Evolutionary conservation across 768 basidiomycete genomes (phyloP).

Genomic region (Clitopilus passeckerianus): DNA sequence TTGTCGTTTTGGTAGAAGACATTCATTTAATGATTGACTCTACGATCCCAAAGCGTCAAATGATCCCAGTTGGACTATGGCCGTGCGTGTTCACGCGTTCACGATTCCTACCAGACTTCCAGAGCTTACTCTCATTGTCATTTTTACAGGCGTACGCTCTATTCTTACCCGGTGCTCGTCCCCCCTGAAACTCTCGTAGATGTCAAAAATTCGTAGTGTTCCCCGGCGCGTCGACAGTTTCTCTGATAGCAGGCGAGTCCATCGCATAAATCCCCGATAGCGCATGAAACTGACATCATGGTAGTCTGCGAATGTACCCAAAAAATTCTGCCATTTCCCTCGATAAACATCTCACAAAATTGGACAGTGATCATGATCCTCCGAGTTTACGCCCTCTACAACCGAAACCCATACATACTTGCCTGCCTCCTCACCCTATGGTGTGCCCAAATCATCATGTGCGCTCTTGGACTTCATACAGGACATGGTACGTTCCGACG

Average conservation of each 20-base stretch:
- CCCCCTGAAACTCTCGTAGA: slow-evolving; percentile 4
- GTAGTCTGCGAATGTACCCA: slow-evolving; percentile 18
- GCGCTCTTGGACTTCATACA: slow-evolving; percentile 14
- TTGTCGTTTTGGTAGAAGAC: not conserved
- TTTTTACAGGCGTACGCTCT: slow-evolving; percentile 3
- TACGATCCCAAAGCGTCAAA: slow-evolving; percentile 15
- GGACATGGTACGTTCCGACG: slow-evolving; percentile 18
- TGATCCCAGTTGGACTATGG: slow-evolving; percentile 15
- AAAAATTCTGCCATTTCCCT: not conserved
- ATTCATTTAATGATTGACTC: not conserved
- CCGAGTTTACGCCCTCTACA: slow-evolving; percentile 24
- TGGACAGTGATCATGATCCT: slow-evolving; percentile 25
- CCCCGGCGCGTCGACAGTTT: slow-evolving; percentile 21
- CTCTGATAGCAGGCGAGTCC: slow-evolving; percentile 17
- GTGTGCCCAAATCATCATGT: slow-evolving; percentile 18
- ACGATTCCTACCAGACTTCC: not conserved
- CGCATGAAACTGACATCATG: not conserved
- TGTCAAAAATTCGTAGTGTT: slow-evolving; percentile 21
- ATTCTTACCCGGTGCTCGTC: not conserved
- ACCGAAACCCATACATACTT: slow-evolving; percentile 12
- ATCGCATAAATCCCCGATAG: not conserved
- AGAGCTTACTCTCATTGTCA: not conserved
- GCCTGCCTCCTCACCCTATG: slow-evolving; percentile 15
- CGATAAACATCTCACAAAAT: too few relatives aligned
- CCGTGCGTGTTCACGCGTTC: not conserved